These are phyloP conservation scores for Pichia sp. DNA, from an alignment of 1,139 yeast genomes.

Conservation along the genomic window DNA sequence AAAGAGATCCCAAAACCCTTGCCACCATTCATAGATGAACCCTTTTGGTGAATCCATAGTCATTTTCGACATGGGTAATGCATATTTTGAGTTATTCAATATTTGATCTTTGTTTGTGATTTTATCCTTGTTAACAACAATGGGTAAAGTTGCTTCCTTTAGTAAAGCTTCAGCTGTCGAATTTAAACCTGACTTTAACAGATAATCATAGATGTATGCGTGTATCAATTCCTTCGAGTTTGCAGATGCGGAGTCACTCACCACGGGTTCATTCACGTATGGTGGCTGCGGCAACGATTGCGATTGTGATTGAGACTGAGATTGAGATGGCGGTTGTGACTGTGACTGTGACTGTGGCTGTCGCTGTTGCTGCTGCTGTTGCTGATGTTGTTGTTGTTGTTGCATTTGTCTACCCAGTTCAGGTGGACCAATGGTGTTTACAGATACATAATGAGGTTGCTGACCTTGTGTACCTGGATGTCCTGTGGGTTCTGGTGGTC, in stretches of 20 bases:
- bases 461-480: conserved; percentile 1
- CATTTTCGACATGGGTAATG: conserved; percentile 42
- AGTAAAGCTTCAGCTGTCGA: conserved; percentile 69
- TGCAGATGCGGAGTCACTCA: conserved; percentile 43
- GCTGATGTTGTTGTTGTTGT: conserved; percentile 1
- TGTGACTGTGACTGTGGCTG: conserved; percentile 10
- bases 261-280: conserved; percentile 16
- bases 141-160: conserved; percentile 38
- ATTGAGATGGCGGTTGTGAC: neutral
- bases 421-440: too few species aligned
- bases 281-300: neutral
- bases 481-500: neutral
- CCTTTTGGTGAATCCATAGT: conserved; percentile 82
- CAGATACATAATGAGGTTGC: too few species aligned
- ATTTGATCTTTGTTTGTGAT: conserved; percentile 3
- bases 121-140: conserved; percentile 27
- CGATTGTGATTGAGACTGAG: neutral
- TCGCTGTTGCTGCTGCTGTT: conserved; percentile 5
- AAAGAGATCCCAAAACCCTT: conserved; percentile 89
- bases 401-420: too few species aligned
- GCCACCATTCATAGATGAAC: conserved; percentile 93
- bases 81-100: conserved; percentile 4
- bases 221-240: conserved; percentile 64
- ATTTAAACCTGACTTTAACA: conserved; percentile 63
- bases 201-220: conserved; percentile 81